Percentiles rank a stretch among this genome's conserved stretches.
These are phyloP conservation scores for Mycena amicta DNA, from an alignment of 768 basidiomycete genomes.

Conservation along the genomic window DNA sequence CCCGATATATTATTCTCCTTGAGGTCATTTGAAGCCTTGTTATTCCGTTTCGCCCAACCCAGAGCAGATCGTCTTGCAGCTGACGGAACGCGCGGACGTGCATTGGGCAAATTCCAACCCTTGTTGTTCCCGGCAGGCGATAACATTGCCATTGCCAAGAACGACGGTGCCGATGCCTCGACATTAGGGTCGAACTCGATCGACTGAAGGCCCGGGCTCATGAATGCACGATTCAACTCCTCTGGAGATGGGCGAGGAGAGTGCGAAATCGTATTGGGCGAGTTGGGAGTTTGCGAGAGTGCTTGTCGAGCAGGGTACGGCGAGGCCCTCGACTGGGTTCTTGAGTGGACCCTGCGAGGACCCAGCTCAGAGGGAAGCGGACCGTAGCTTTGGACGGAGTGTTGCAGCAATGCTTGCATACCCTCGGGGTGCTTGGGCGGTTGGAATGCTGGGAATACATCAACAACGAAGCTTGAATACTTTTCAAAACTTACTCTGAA, in stretches of 20 bases:
- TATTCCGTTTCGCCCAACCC: slow-evolving; percentile 68
- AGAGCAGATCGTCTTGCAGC: slow-evolving; percentile 57
- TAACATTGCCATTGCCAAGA: slow-evolving; percentile 46
- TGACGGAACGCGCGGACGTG: slow-evolving; percentile 57
- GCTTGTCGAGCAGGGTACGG: slow-evolving; percentile 65
- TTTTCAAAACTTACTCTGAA: slow-evolving; percentile 73
- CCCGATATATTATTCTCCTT: slow-evolving; percentile 52
- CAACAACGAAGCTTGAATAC: too few species aligned
- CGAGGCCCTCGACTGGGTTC: slow-evolving; percentile 71
- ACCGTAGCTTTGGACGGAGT: slow-evolving; percentile 70
- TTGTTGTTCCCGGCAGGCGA: slow-evolving; percentile 40
- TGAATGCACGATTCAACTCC: slow-evolving; percentile 23
- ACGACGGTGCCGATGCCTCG: slow-evolving; percentile 40
- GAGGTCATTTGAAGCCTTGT: slow-evolving; percentile 52
- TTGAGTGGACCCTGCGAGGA: slow-evolving; percentile 60
- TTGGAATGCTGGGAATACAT: slow-evolving; percentile 57
- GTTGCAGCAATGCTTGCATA: slow-evolving; percentile 74
- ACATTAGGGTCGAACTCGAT: slow-evolving; percentile 46
- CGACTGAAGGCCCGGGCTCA: slow-evolving; percentile 40
- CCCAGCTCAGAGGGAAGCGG: slow-evolving; percentile 76
- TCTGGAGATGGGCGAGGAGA: slow-evolving; percentile 27
- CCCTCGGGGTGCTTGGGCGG: slow-evolving; percentile 65
- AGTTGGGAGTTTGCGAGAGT: slow-evolving; percentile 37
- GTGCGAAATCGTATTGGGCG: slow-evolving; percentile 38
- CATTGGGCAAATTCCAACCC: slow-evolving; percentile 35